These are phyloP conservation scores for Plasmodium chabaudi DNA, from an alignment of 169 alveolate genomes.

Conservation along the genomic window DNA sequence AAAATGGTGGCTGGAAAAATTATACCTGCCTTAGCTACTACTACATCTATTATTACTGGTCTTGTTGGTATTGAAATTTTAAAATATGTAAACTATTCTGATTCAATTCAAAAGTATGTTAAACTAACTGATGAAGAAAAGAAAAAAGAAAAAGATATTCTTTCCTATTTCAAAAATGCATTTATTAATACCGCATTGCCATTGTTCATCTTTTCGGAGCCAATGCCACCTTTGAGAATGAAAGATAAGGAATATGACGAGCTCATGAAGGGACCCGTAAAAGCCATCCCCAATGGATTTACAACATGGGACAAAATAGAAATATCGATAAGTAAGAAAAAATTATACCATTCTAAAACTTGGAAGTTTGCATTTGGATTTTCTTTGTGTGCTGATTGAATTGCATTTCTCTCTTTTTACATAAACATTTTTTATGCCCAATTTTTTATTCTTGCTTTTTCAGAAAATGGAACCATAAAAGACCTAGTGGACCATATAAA, in stretches of 20 bases:
- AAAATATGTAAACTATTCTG: slow-evolving; percentile 83
- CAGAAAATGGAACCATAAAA: slow-evolving; percentile 83
- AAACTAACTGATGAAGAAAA: slow-evolving; percentile 14
- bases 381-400: no score
- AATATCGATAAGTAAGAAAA: slow-evolving; percentile 86
- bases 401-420: no score
- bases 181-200: slow-evolving; percentile 96
- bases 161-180: slow-evolving; percentile 93
- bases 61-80: slow-evolving; percentile 94
- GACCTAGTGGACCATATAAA: slow-evolving; percentile 79
- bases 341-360: slow-evolving; percentile 2
- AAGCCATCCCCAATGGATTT: slow-evolving; percentile 96
- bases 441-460: slow-evolving; percentile 18
- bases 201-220: slow-evolving; percentile 92
- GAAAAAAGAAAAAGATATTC: slow-evolving; percentile 37
- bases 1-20: slow-evolving; percentile 99
- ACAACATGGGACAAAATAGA: slow-evolving; percentile 97
- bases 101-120: slow-evolving; percentile 62
- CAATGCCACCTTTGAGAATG: slow-evolving; percentile 89
- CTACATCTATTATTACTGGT: slow-evolving; percentile 99
- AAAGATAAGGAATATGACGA: slow-evolving; percentile 95
- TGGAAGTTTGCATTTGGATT: slow-evolving; percentile 11
- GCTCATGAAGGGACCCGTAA: slow-evolving; percentile 94
- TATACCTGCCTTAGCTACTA: slow-evolving; percentile 99
- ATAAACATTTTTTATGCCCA: slow-evolving; percentile 78